A percentile compares a stretch with the other conserved stretches of the same genome.
These are phyloP conservation scores for Hansenula anomala DNA, from an alignment of 1,139 yeast species.

Conservation along the genomic window DNA sequence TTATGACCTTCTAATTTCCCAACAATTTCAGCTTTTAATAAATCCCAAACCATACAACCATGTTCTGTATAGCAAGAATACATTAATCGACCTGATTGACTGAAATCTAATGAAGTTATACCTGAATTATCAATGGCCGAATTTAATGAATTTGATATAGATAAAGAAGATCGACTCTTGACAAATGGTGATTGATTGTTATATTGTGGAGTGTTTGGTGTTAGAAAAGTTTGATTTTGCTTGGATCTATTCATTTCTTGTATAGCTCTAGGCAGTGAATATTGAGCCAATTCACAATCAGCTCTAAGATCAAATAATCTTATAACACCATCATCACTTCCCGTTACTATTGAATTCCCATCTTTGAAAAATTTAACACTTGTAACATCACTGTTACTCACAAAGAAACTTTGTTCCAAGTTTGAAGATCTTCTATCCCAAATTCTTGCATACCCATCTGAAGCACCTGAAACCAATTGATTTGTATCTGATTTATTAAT, in stretches of 20 bases:
- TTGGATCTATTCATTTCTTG: conserved; percentile 9
- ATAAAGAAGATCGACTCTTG: neutral
- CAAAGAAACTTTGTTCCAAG: conserved; percentile 56
- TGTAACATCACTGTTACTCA: conserved; percentile 65
- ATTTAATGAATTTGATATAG: conserved; percentile 21
- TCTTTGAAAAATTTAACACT: conserved; percentile 65
- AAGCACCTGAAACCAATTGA: conserved; percentile 65
- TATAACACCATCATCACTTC: conserved; percentile 78
- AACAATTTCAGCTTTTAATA: conserved; percentile 57
- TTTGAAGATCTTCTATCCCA: conserved; percentile 63
- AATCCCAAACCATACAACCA: conserved; percentile 78
- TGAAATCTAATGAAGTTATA: conserved; percentile 67
- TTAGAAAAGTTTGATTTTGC: conserved; percentile 16
- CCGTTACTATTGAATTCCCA: conserved; percentile 62
- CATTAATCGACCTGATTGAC: conserved; percentile 70
- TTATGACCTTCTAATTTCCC: conserved; percentile 59
- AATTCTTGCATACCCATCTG: conserved; percentile 66
- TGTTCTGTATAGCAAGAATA: conserved; percentile 74
- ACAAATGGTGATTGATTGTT: conserved; percentile 3
- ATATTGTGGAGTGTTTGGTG: conserved; percentile 6
- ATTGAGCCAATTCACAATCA: conserved; percentile 63
- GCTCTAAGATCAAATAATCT: conserved; percentile 72
- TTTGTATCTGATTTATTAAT: conserved; percentile 22
- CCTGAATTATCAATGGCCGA: conserved; percentile 53
- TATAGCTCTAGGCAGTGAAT: conserved; percentile 33